Base-by-base conservation (phyloP, 495 filamentous ascomycete species). In the Hypoxylon crocopeplum region DNA sequence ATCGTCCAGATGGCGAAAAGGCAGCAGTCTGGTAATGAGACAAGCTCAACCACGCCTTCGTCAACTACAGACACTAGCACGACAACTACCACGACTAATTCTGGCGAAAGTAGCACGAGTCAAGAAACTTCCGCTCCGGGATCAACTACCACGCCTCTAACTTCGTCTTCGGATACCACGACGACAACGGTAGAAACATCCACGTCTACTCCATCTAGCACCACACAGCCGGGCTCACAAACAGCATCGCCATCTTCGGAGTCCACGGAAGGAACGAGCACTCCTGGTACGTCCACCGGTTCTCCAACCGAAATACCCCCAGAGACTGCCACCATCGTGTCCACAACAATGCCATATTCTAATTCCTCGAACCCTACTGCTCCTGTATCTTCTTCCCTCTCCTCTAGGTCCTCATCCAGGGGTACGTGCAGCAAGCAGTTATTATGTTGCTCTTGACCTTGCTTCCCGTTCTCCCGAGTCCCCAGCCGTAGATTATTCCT, bases 1-100 rank as follows among this genome's bases (percentile, higher is more conserved):
- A 65, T 74, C 30, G 57, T 74, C 33, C 70, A 67, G 48, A 37
- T 79, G 51, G 74, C 72, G 2, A 75, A 68, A 56, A 73, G 78
- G n/a, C 67, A 74, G 33, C 33, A 59, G 20, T 59, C 69, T 17
- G 44, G 45, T 16, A 72, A 70, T 21, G 67, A 71, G 10, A 56
- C 49, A 7, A 62, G 49, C 19, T 30, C 50, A 19, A 33, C 24
- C 1, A 42, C 50, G 11, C 34, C 44, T 15, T 5, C 51, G 17
- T 56, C 56, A 19, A 29, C 54, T 7, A 24, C 48, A 7, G 69
- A 68, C 11, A 44, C 58, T 20, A 37, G 22, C 16, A 48, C 36
- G 25, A 16, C 40, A 11, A 47, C 51, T 5, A 51, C 63, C 15
- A 48, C 69, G 17, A 66, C 56, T 40, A n/a, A 6, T 34, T 3